phyloP scores from a whole-genome alignment of 177 flowering plant species.

The Vitis hybrid region DNA sequence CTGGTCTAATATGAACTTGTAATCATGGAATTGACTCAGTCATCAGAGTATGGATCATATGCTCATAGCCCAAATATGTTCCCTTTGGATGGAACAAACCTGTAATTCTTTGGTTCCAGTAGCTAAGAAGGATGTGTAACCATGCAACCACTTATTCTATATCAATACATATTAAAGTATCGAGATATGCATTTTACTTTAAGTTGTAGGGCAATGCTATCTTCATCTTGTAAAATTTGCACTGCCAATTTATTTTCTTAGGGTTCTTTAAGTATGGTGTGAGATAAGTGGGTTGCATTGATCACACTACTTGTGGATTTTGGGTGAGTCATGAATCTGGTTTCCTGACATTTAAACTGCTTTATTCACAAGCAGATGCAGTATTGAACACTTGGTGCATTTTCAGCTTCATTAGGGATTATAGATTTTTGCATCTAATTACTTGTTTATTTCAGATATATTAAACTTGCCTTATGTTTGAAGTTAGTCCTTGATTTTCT shows the following conservation, averaged over 20 bases:
- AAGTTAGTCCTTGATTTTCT: neutral
- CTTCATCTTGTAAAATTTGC: neutral
- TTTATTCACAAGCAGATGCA: neutral
- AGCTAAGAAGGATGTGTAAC: too few relatives aligned
- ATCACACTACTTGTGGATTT: too few relatives aligned
- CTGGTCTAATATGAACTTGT: too few relatives aligned
- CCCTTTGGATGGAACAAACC: too few relatives aligned
- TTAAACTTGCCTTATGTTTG: neutral
- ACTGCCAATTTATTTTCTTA: neutral
- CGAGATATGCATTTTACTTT: neutral
- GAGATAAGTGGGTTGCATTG: neutral
- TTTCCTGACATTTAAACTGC: neutral
- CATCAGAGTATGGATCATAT: too few relatives aligned
- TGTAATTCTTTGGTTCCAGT: too few relatives aligned
- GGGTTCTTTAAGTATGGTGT: neutral
- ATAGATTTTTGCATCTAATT: constrained; percentile 3
- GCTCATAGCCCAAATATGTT: too few relatives aligned
- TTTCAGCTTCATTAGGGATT: neutral
- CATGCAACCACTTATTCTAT: too few relatives aligned
- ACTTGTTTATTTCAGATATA: neutral
- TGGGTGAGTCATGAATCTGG: neutral
- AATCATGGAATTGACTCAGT: too few relatives aligned
- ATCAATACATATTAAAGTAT: too few relatives aligned
- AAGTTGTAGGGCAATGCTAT: neutral
- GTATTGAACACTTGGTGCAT: neutral